These are phyloP conservation scores for Babesia bigemina DNA, from an alignment of 169 alveolate genomes.

Conservation along the genomic window DNA sequence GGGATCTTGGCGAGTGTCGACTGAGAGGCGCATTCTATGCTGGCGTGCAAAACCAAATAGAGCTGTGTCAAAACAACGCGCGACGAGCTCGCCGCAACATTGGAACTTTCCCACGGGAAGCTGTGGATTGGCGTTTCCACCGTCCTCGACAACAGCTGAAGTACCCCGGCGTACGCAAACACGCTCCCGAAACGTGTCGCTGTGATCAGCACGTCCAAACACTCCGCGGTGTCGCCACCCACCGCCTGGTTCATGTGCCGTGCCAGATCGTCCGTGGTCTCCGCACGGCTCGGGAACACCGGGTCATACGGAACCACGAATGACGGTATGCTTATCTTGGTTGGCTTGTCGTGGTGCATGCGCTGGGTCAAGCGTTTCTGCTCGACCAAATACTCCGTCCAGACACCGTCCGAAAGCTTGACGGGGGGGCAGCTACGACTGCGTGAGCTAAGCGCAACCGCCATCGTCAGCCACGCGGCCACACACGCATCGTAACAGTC, in stretches of 20 bases:
- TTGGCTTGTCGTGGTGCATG: not conserved
- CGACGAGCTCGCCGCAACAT: not conserved
- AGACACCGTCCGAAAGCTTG: constrained; percentile 1
- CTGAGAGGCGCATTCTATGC: not conserved
- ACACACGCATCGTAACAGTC: constrained; percentile 62
- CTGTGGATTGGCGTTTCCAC: not conserved
- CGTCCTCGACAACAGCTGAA: constrained; percentile 27
- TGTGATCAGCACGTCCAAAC: constrained; percentile 13
- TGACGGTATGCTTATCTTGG: not conserved
- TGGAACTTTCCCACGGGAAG: constrained; percentile 48
- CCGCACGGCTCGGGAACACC: constrained; percentile 13
- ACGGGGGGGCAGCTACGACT: constrained; percentile 43
- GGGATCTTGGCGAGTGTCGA: not conserved
- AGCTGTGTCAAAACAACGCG: not conserved
- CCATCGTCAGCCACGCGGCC: constrained; percentile 49
- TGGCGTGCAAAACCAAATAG: not conserved
- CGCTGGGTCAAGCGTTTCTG: not conserved
- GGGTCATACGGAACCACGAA: constrained; percentile 55
- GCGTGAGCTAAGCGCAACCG: constrained; percentile 41
- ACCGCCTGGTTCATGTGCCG: constrained; percentile 12
- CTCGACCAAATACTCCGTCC: constrained; percentile 26
- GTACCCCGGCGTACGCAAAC: constrained; percentile 32
- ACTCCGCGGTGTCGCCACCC: constrained; percentile 44
- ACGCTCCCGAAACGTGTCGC: constrained; percentile 23
- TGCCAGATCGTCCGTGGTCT: constrained; percentile 6